Evolutionary conservation across 2,329 filamentous ascomycete species (phyloP).

Genomic region (Aspergillus sp.): DNA sequence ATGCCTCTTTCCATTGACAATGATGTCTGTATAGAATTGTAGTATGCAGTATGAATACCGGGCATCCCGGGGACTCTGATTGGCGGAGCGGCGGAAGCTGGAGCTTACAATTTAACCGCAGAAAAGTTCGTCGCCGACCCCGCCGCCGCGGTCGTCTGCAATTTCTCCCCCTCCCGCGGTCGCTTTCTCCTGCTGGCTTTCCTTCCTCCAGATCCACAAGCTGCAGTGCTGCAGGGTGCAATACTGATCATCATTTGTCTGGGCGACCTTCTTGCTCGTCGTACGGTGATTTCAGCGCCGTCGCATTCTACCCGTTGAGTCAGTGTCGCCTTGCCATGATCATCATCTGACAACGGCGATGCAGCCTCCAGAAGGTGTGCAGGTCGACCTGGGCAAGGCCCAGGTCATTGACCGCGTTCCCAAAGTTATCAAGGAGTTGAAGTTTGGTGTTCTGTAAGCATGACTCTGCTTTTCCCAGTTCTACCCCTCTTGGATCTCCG

Average conservation of each 20-base stretch:
- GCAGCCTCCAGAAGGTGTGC: conserved; percentile 46
- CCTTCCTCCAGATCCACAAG: conserved; percentile 2
- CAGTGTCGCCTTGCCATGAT: conserved; percentile 39
- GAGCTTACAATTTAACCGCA: conserved; percentile 18
- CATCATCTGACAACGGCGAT: conserved; percentile 39
- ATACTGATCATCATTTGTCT: no score
- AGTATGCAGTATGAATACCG: background rate
- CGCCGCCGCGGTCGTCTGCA: conserved; percentile 24
- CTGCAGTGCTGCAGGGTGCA: background rate
- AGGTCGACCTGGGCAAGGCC: conserved; percentile 66
- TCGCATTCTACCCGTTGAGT: conserved; percentile 19
- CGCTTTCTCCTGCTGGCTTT: background rate
- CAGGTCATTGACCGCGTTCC: conserved; percentile 87
- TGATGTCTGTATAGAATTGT: background rate
- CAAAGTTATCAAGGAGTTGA: conserved; percentile 88
- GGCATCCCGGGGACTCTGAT: conserved; percentile 16
- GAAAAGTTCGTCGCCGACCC: conserved; percentile 32
- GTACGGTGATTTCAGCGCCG: conserved; percentile 8
- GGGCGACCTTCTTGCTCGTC: background rate
- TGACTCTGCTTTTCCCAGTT: conserved; percentile 19
- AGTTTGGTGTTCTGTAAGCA: conserved; percentile 85
- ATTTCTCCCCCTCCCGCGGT: conserved; percentile 17
- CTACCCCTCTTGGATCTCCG: background rate
- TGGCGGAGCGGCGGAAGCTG: conserved; percentile 19
- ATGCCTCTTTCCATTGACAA: background rate